Evolutionary conservation across 345 rosid species (phyloP), one percentile per base, ranked within the genome.

Genomic region (Gossypium ekmanianum): DNA sequence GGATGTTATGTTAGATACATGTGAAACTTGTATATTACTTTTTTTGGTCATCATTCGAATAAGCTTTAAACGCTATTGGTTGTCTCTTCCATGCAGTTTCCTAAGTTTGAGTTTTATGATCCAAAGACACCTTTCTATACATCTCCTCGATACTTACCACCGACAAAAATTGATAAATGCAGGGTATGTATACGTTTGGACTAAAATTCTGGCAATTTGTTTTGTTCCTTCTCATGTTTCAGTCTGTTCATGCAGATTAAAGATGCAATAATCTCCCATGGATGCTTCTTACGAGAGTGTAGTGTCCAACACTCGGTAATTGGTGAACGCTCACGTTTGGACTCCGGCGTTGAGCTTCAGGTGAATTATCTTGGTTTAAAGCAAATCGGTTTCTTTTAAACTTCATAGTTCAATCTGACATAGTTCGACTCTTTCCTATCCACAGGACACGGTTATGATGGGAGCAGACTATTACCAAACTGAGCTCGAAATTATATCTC

Each of bases 381-480:
- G 3, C 22, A 68, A 63, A 61, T n/a, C 59, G 26, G 2, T 58
- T 39, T 2, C 14, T 12, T 61, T 43, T 3, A 52, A 44, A 48
- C 73, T 1, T 20, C 7, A 20, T 11, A n/a, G 34, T 20, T 7
- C 8, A 1, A 29, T 16, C 17, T 5, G 17, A 66, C 39, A 7
- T 57, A 10, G 17, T 69, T 39, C 20, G 20, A 61, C 26, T 62
- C 56, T 24, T 17, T 57, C 11, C n/a, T 11, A 22, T 74, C 55
- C 64, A 75, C 84, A 94, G 98, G 97, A 91, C 81, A 87, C 98
- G 3, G 83, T 92, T 57, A 88, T 94, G 98, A 29, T 91, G 84
- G 98, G 98, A 20, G 95, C 98, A 2, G 98, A 94, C 82, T 82
- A 68, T 82, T 94, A 94, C 83, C 97, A 92, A 83, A 94, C 98